phyloP scores from a whole-genome alignment of 352 stramenopile genomes.

The Globisporangium heterothallicum region DNA sequence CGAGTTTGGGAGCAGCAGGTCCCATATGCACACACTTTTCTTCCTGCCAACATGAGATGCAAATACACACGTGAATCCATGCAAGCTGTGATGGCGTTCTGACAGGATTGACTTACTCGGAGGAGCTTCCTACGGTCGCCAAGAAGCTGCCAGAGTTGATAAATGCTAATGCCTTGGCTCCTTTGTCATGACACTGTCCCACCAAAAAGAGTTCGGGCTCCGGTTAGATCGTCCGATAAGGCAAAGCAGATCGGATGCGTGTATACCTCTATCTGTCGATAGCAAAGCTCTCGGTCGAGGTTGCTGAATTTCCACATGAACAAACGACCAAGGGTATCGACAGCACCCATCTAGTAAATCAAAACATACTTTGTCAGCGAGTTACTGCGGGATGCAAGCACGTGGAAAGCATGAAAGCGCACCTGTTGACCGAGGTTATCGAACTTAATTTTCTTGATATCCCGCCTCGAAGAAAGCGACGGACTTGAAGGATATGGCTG shows the following conservation, averaged over 20 bases:
- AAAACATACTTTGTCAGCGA: too few species aligned
- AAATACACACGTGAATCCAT: too few species aligned
- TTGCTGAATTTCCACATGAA: conserved; percentile 83
- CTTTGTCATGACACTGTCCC: conserved; percentile 76
- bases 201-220: neutral
- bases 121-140: conserved; percentile 66
- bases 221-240: neutral
- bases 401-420: neutral
- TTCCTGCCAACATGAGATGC: conserved; percentile 51
- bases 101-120: conserved; percentile 55
- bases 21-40: conserved; percentile 80
- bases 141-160: conserved; percentile 77
- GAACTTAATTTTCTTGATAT: conserved; percentile 77
- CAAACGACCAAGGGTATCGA: conserved; percentile 61
- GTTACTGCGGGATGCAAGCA: too few species aligned
- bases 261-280: conserved; percentile 58
- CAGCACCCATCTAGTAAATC: conserved; percentile 56
- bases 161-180: conserved; percentile 69
- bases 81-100: too few species aligned
- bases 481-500: conserved; percentile 61
- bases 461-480: conserved; percentile 44
- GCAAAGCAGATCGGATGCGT: neutral
- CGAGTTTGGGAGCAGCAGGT: conserved; percentile 65
- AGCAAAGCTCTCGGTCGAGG: conserved; percentile 58
- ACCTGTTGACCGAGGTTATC: conserved; percentile 78